Conservation (phyloP, 116 monocot species). For the Cymodocea nodosa region DNA sequence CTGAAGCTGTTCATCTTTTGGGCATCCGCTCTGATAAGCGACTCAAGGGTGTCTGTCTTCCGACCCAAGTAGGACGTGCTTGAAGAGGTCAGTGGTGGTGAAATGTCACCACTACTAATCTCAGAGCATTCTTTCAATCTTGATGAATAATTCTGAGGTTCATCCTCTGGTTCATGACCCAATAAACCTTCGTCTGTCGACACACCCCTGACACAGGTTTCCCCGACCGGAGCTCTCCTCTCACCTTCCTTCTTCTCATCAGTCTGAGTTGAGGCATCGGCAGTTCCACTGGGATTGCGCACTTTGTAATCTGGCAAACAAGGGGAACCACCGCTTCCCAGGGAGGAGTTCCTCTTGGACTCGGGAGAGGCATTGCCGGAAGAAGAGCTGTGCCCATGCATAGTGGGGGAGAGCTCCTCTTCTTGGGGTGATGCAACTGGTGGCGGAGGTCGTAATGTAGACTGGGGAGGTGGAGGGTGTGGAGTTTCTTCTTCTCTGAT, state of each 20-base stretch:
- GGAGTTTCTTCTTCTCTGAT: conserved; percentile 30
- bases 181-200: conserved; percentile 28
- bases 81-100: conserved; percentile 28
- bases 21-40: conserved; percentile 62
- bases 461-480: background rate
- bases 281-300: conserved; percentile 19
- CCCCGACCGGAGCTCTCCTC: background rate
- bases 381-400: conserved; percentile 8
- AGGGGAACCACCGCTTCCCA: conserved; percentile 22
- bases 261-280: conserved; percentile 82
- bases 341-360: conserved; percentile 11
- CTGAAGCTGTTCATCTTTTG: conserved; percentile 45
- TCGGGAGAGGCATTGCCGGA: conserved; percentile 24
- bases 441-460: conserved; percentile 10
- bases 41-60: conserved; percentile 76
- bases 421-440: conserved; percentile 7
- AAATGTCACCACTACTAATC: conserved; percentile 19
- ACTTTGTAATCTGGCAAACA: conserved; percentile 22
- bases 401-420: conserved; percentile 10
- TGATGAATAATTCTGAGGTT: background rate
- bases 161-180: conserved; percentile 8
- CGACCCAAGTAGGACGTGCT: conserved; percentile 31
- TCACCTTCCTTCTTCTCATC: conserved; percentile 24
- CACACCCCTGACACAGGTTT: conserved; percentile 19
- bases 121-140: conserved; percentile 14